Percentiles rank a stretch among this genome's conserved stretches.
Evolutionary conservation across 1,284 basidiomycete species (phyloP).

Genomic region (Puccinia sorghi): DNA sequence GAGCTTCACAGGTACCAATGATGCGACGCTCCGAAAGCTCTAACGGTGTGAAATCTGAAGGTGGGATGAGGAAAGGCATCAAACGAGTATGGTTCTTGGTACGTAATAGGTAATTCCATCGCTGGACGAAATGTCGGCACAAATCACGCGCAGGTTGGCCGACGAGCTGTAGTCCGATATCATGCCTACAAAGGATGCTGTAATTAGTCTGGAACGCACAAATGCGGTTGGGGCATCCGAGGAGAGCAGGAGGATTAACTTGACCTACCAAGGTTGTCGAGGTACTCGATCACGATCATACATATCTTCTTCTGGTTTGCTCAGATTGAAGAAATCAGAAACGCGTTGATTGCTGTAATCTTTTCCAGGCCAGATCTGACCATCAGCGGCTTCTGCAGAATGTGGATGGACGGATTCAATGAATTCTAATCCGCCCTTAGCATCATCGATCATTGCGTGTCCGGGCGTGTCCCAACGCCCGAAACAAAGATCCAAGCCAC

Average conservation of each 20-base stretch:
- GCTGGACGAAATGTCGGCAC: conserved; percentile 91
- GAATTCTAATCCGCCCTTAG: conserved; percentile 55
- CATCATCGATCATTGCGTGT: conserved; percentile 85
- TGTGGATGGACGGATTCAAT: conserved; percentile 59
- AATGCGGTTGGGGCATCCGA: not conserved
- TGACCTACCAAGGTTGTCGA: conserved; percentile 86
- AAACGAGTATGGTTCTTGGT: conserved; percentile 87
- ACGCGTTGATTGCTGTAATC: conserved; percentile 91
- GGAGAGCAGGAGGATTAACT: not conserved
- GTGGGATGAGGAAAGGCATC: conserved; percentile 94
- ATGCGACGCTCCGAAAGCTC: conserved; percentile 80
- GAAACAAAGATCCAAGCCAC: conserved; percentile 82
- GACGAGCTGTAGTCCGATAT: conserved; percentile 90
- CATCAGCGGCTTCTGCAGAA: conserved; percentile 64
- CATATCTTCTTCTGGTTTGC: conserved; percentile 91
- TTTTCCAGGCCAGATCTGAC: conserved; percentile 86
- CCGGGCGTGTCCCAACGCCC: conserved; percentile 77
- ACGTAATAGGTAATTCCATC: conserved; percentile 86
- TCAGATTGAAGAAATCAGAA: conserved; percentile 80
- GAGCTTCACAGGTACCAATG: conserved; percentile 93
- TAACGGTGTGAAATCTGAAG: conserved; percentile 82
- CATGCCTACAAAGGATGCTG: conserved; percentile 68
- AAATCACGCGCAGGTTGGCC: conserved; percentile 95
- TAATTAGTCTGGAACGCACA: not conserved
- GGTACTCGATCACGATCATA: conserved; percentile 85